Base-by-base conservation (phyloP, 371 early-diverging fungal species). In the Lichtheimia hyalospora region DNA sequence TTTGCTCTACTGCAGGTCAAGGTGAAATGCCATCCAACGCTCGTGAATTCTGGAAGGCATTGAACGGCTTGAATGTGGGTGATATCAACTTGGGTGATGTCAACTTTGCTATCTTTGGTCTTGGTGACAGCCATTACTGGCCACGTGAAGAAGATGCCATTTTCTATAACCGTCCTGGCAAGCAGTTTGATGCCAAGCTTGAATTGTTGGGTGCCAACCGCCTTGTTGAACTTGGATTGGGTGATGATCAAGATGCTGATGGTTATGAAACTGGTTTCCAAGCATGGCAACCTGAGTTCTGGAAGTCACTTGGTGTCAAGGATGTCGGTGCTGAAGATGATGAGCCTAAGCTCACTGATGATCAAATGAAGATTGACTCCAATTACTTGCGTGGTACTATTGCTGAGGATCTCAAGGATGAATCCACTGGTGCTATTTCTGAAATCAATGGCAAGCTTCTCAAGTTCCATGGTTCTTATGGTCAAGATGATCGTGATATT, bases 71-170 rank as follows among this genome's bases (percentile, higher is more conserved):
- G 49, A 72, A 74, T 24, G 68, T 79, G 0, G 87, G 90, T 13
- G 89, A 87, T 66, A 67, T 85, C 60, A 84, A 85, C 44, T 77
- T 92, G 51, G 77, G 78, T 55, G 89, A 88, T 60, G 82, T 90
- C 23, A 70, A 75, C 63, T 92, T 79, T 71, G 84, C 90, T 10
- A 88, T 96, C 65, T 92, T 96, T 79, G 95, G 91, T 58, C 72
- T 96, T 60, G 97, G 97, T 71, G 97, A 96, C 70, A 84, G 89
- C 53, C 91, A 94, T 70, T 96, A 96, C 89, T 96, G 96, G 96
- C 96, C 96, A 39, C 87, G 91, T 49, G 89, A 84, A 46, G 93
- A 91, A 68, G 95, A 96, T 67, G 87, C 87, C 44, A 83, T 89
- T 54, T 96, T 89, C 80, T 96, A 90, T 74, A 92, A 92, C 79